phyloP scores from a whole-genome alignment of 805 yeast genomes.

The Lachancea quebecensis region DNA sequence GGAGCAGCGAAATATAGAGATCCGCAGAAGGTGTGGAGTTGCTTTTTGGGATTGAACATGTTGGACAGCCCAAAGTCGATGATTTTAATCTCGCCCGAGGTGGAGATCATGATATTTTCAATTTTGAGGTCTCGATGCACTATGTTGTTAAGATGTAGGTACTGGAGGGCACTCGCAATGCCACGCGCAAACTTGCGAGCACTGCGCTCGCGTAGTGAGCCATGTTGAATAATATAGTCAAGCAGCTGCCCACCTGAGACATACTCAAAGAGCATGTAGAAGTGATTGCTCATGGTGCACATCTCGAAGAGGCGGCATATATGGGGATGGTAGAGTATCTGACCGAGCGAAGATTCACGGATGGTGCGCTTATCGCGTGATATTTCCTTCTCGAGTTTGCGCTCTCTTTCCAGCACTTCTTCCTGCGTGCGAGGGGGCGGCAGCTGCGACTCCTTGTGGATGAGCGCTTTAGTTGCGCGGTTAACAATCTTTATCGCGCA shows the following conservation, averaged over 20 bases:
- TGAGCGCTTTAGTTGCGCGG: conserved; percentile 72
- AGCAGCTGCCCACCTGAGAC: conserved; percentile 97
- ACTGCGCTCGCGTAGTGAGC: conserved; percentile 84
- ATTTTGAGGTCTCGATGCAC: conserved; percentile 96
- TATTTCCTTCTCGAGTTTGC: conserved; percentile 72
- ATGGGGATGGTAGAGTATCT: conserved; percentile 83
- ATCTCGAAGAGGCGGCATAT: conserved; percentile 89
- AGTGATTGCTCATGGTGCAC: conserved; percentile 94
- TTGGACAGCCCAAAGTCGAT: conserved; percentile 96
- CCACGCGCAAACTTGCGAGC: conserved; percentile 95
- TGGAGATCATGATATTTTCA: conserved; percentile 91
- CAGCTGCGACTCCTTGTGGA: conserved; percentile 61
- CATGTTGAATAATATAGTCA: conserved; percentile 95
- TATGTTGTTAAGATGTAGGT: conserved; percentile 87
- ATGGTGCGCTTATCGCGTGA: conserved; percentile 89
- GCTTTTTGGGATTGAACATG: conserved; percentile 60
- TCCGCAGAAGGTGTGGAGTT: conserved; percentile 93
- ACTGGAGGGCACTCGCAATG: conserved; percentile 87
- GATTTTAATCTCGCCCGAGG: conserved; percentile 88
- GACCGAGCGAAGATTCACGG: conserved; percentile 91
- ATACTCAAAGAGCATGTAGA: conserved; percentile 93
- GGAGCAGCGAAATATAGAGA: conserved; percentile 98
- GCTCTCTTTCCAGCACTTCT: conserved; percentile 53
- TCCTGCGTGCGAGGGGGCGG: conserved; percentile 56
- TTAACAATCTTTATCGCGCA: conserved; percentile 94